Percentiles rank a stretch among this genome's conserved stretches.
Evolutionary conservation across 345 rosid species (phyloP).

Genomic region (Angophora floribunda): DNA sequence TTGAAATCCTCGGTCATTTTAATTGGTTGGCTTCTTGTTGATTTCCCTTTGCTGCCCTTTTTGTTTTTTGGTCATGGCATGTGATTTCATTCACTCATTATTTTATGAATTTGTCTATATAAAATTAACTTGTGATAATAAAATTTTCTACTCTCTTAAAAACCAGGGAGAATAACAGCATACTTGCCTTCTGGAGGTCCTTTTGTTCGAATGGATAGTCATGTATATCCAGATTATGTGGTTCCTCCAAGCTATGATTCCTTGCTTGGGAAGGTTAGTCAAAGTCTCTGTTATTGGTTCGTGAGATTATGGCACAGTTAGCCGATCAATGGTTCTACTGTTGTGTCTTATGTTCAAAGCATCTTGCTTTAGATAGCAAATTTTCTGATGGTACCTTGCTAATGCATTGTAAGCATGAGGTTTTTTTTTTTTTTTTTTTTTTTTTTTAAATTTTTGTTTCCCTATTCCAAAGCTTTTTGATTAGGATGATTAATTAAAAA

Average conservation of each 20-base stretch:
- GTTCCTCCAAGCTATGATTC: slow-evolving; percentile 99
- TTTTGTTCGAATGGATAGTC: slow-evolving; percentile 99
- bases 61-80: background rate
- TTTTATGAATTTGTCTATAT: background rate
- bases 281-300: background rate
- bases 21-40: background rate
- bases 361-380: background rate
- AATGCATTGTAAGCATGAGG: background rate
- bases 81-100: background rate
- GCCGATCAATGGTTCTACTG: background rate
- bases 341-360: background rate
- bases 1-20: background rate
- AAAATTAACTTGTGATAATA: background rate
- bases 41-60: background rate
- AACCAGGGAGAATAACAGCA: slow-evolving; percentile 81
- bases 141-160: background rate
- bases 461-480: background rate
- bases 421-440: too few species aligned
- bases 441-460: too few species aligned
- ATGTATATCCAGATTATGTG: slow-evolving; percentile 88
- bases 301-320: background rate
- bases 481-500: background rate
- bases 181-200: slow-evolving; percentile 99
- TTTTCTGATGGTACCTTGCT: background rate
- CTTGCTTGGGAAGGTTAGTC: slow-evolving; percentile 87